Percentiles rank a stretch among this genome's conserved stretches.
These are phyloP conservation scores for Leccinum subtestaceum DNA, from an alignment of 768 basidiomycete genomes.

Conservation along the genomic window DNA sequence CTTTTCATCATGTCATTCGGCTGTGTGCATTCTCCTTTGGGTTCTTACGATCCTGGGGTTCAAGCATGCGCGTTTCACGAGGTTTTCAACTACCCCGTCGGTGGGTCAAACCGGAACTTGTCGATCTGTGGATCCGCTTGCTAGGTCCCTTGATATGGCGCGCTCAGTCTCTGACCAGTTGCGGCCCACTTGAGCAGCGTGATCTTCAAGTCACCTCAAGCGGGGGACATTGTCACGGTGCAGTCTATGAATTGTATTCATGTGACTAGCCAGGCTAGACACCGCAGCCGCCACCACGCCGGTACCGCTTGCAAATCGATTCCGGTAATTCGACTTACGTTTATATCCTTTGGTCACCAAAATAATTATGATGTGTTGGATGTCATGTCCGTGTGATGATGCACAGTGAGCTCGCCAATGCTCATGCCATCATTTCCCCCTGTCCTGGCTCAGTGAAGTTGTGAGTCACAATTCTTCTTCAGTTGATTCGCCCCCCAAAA, in stretches of 20 bases:
- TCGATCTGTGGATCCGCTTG: conserved; percentile 3
- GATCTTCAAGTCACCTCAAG: conserved; percentile 6
- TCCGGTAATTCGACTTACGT: conserved; percentile 17
- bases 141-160: not conserved
- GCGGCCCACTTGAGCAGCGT: not conserved
- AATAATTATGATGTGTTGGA: conserved; percentile 12
- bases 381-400: conserved; percentile 29
- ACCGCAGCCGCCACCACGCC: conserved; percentile 15
- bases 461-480: not conserved
- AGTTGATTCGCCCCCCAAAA: conserved; percentile 15
- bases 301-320: conserved; percentile 20
- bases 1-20: conserved; percentile 16
- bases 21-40: conserved; percentile 27
- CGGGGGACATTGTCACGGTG: conserved; percentile 1
- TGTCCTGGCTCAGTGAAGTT: conserved; percentile 3
- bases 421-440: conserved; percentile 3
- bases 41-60: conserved; percentile 13
- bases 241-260: not conserved
- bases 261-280: conserved; percentile 1
- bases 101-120: not conserved
- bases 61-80: conserved; percentile 16
- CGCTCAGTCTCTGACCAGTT: not conserved
- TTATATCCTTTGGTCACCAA: conserved; percentile 15
- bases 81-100: conserved; percentile 16
- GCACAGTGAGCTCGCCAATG: conserved; percentile 6